Evolutionary conservation across 345 rosid genomes (phyloP).

Genomic region (Dovyalis caffra): DNA sequence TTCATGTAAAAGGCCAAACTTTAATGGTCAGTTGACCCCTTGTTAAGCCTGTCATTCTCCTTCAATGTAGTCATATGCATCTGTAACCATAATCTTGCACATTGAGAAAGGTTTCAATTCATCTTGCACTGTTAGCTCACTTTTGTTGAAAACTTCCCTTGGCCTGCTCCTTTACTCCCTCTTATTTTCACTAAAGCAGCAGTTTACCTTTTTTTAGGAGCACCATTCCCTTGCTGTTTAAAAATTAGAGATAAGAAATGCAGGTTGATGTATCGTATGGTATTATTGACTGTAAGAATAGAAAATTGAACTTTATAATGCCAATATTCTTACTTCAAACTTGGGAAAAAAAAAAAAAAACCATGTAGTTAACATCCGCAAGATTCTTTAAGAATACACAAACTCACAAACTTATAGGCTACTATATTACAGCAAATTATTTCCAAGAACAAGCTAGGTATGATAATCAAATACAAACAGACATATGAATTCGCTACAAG

Average conservation of each 20-base stretch:
- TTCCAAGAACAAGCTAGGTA: background rate
- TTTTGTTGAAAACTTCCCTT: background rate
- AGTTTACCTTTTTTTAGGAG: background rate
- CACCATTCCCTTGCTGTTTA: background rate
- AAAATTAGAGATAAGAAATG: background rate
- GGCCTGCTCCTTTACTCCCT: background rate
- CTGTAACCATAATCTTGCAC: background rate
- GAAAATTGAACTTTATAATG: background rate
- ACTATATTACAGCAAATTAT: constrained; percentile 18
- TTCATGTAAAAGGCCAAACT: background rate
- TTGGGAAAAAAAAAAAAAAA: background rate
- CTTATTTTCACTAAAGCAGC: no score
- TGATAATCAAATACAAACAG: constrained; percentile 11
- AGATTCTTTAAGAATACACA: constrained; percentile 7
- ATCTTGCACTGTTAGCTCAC: background rate
- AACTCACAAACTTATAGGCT: background rate
- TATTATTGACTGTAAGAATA: background rate
- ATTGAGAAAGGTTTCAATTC: background rate
- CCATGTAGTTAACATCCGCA: background rate
- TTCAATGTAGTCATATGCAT: background rate
- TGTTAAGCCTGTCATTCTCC: background rate
- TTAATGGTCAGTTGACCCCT: background rate
- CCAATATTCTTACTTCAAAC: background rate
- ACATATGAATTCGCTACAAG: constrained; percentile 19
- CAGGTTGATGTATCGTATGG: background rate